Evolutionary conservation across 2,329 filamentous ascomycete genomes (phyloP), one percentile per base, ranked within the genome.

Genomic region (Dothideomycetes sp.): DNA sequence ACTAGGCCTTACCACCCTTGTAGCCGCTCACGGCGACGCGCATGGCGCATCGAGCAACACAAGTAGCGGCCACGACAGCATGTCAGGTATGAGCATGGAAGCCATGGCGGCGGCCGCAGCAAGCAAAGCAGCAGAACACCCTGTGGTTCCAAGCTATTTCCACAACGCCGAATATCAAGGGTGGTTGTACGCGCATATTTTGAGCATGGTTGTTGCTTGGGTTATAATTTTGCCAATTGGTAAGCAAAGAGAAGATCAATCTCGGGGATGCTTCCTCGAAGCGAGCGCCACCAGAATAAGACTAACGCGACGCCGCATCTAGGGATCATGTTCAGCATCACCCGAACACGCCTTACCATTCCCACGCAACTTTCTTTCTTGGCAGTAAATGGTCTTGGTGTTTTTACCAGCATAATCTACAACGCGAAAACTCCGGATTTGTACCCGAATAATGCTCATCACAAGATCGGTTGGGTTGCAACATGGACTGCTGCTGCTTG

Each of bases 271-370:
- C 30, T 7, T 16, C 9, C 9, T 1, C 4, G 16, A 4, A 18
- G 10, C 17, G 10, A 8, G 3, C 16, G 8, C 3, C 1, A 18
- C 18, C 16, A 35, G 27, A 40, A n/a, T n/a, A n/a, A n/a, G n/a
- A n/a, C n/a, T n/a, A n/a, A n/a, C n/a, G n/a, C n/a, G n/a, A n/a
- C 54, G 33, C 50, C 53, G 40, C 44, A 54, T 19, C 47, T 47
- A 91, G 85, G 77, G 48, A 79, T 94, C 36, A 85, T 95, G 78
- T 70, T 96, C 47, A 94, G 86, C 40, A 69, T 94, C 47, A 81
- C 81, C 27, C 77, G 75, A 45, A 95, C 88, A 32, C 74, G 81
- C 46, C 79, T 82, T 51, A 80, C 80, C 1, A 67, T 94, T 2
- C 66, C 71, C 1, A 61, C 70, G 1, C 88, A 94, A 53, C 70